phyloP scores from a whole-genome alignment of 176 grass and related monocot genomes.

The Tillandsia fasciculata region DNA sequence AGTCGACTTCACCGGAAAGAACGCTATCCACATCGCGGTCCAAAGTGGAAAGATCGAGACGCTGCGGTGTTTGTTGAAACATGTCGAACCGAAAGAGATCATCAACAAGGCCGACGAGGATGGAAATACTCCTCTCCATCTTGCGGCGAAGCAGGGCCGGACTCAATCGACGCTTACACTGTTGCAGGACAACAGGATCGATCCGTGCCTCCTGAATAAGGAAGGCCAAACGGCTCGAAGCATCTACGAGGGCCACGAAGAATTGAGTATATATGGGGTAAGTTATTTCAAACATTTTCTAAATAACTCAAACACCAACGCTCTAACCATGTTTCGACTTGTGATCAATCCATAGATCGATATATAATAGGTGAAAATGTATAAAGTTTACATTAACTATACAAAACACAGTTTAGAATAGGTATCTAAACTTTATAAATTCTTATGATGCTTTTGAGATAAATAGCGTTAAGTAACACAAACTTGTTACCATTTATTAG shows the following conservation, averaged over 20 bases:
- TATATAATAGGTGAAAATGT: too few relatives aligned
- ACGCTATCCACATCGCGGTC: constrained; percentile 40
- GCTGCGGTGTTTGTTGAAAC: constrained; percentile 33
- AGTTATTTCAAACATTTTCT: background rate
- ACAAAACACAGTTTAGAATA: too few relatives aligned
- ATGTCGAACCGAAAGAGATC: constrained; percentile 23
- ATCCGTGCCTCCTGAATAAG: constrained; percentile 23
- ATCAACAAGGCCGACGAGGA: constrained; percentile 37
- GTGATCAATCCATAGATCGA: too few relatives aligned
- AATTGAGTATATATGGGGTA: constrained; percentile 24
- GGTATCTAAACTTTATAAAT: too few relatives aligned
- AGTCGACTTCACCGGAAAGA: constrained; percentile 19
- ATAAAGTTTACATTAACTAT: too few relatives aligned
- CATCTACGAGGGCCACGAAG: constrained; percentile 11
- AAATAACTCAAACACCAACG: background rate
- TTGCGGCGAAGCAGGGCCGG: constrained; percentile 26
- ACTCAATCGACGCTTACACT: constrained; percentile 22
- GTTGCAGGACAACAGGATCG: constrained; percentile 14
- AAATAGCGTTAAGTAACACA: background rate
- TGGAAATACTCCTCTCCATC: constrained; percentile 49
- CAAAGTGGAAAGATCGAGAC: constrained; percentile 24
- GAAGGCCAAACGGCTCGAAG: constrained; percentile 20
- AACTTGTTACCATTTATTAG: constrained; percentile 5
- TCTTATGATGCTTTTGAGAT: background rate
- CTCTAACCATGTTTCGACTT: too few relatives aligned